phyloP scores from a whole-genome alignment of 306 rosid species.

The Inga leiocalycina region DNA sequence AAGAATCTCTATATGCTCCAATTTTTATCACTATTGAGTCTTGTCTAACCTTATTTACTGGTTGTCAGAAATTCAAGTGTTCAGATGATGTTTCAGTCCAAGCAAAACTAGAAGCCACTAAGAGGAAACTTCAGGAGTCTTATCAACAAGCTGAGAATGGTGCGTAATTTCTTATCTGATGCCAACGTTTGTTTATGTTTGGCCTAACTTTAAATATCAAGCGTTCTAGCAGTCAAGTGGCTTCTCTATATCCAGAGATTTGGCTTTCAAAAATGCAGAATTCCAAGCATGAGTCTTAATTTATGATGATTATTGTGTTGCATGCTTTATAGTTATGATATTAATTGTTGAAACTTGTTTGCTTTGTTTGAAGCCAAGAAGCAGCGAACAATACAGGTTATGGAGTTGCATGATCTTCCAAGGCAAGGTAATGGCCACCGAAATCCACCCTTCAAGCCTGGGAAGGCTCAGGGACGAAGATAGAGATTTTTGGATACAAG shows the following conservation, averaged over 20 bases:
- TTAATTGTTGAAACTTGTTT: slow-evolving; percentile 22
- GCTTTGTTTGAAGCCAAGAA: slow-evolving; percentile 70
- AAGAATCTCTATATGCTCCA: neutral
- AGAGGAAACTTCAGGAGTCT: slow-evolving; percentile 91
- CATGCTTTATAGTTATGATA: slow-evolving; percentile 14
- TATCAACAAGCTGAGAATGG: slow-evolving; percentile 96
- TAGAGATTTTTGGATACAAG: slow-evolving; percentile 30
- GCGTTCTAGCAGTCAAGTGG: neutral
- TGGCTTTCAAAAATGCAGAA: neutral
- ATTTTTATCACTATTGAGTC: slow-evolving; percentile 8
- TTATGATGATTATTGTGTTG: neutral
- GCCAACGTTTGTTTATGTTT: neutral
- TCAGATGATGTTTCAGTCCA: slow-evolving; percentile 67
- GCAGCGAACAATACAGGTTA: slow-evolving; percentile 89
- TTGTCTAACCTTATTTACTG: slow-evolving; percentile 37
- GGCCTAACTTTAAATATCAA: neutral
- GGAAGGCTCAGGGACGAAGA: slow-evolving; percentile 59
- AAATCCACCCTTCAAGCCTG: slow-evolving; percentile 60
- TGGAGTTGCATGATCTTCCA: slow-evolving; percentile 90
- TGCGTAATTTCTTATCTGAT: slow-evolving; percentile 28
- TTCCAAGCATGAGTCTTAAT: neutral
- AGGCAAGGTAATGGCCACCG: slow-evolving; percentile 64
- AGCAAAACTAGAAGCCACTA: slow-evolving; percentile 87
- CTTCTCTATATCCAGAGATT: neutral
- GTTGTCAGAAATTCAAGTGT: slow-evolving; percentile 51